Conservation (phyloP, 176 grass and related monocot species). For the Phoenix dactylifera region DNA sequence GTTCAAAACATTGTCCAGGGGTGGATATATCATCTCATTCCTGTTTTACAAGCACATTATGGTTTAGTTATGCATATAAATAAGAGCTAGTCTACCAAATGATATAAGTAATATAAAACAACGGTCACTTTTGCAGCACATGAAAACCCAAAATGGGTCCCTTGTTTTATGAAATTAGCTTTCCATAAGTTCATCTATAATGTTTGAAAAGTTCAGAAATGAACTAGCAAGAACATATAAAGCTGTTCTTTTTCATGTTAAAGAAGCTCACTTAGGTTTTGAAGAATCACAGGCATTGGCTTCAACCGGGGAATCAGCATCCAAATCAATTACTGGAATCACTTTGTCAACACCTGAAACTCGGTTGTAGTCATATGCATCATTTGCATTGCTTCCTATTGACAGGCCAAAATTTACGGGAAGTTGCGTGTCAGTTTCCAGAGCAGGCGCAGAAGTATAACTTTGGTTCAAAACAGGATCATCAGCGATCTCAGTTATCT, state of each 20-base stretch:
- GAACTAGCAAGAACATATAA: background rate
- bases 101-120: no score
- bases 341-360: conserved; percentile 38
- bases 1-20: conserved; percentile 52
- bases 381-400: conserved; percentile 14
- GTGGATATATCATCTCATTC: conserved; percentile 46
- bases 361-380: conserved; percentile 23
- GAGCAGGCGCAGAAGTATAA: conserved; percentile 15
- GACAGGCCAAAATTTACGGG: conserved; percentile 38
- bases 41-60: conserved; percentile 24
- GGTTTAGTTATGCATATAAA: background rate
- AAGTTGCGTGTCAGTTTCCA: conserved; percentile 34
- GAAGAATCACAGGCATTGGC: conserved; percentile 33
- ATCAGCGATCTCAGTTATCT: conserved; percentile 58
- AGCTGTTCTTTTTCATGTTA: background rate
- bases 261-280: conserved; percentile 60
- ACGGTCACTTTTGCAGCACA: no score
- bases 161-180: conserved; percentile 9
- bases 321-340: conserved; percentile 75
- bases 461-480: conserved; percentile 34
- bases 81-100: no score
- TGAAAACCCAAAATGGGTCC: no score
- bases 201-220: conserved; percentile 15
- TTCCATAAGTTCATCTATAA: background rate
- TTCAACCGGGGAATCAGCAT: conserved; percentile 61